Percentiles rank a stretch among this genome's conserved stretches.
Evolutionary conservation across 2,329 filamentous ascomycete genomes (phyloP).

Genomic region (Paecilomyces sp.): DNA sequence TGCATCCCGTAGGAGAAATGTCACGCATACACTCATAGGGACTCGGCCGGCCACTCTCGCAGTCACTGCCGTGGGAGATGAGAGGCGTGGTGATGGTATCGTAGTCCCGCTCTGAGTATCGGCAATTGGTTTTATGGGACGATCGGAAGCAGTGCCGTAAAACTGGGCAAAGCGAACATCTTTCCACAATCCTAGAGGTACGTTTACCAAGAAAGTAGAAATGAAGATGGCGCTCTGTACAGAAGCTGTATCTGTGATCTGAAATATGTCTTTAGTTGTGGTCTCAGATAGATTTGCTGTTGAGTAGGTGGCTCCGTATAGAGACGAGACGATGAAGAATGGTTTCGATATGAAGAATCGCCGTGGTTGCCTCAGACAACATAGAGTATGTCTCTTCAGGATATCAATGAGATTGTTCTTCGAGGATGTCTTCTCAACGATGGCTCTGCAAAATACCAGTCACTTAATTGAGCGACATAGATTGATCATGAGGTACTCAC

Average conservation of each 20-base stretch:
- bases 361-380: slow-evolving; percentile 13
- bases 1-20: slow-evolving; percentile 74
- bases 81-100: background rate
- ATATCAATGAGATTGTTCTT: slow-evolving; percentile 7
- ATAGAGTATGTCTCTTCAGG: slow-evolving; percentile 17
- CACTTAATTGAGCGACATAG: background rate
- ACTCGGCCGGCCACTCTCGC: background rate
- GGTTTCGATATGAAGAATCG: slow-evolving; percentile 29
- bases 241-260: slow-evolving; percentile 32
- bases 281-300: slow-evolving; percentile 82
- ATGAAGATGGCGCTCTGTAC: slow-evolving; percentile 58
- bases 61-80: background rate
- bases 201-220: slow-evolving; percentile 33
- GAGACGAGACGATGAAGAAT: slow-evolving; percentile 33
- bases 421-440: background rate
- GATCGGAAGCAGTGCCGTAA: slow-evolving; percentile 47
- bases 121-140: background rate
- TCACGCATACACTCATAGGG: slow-evolving; percentile 16
- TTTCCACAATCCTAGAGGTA: slow-evolving; percentile 22
- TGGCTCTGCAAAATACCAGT: background rate
- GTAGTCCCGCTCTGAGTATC: background rate
- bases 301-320: slow-evolving; percentile 80
- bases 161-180: slow-evolving; percentile 55
- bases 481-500: background rate
- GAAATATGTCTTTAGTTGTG: slow-evolving; percentile 48